A percentile compares a stretch with the other conserved stretches of the same genome.
Conservation (phyloP, 164 flowering plant species). For the Piper longum region DNA sequence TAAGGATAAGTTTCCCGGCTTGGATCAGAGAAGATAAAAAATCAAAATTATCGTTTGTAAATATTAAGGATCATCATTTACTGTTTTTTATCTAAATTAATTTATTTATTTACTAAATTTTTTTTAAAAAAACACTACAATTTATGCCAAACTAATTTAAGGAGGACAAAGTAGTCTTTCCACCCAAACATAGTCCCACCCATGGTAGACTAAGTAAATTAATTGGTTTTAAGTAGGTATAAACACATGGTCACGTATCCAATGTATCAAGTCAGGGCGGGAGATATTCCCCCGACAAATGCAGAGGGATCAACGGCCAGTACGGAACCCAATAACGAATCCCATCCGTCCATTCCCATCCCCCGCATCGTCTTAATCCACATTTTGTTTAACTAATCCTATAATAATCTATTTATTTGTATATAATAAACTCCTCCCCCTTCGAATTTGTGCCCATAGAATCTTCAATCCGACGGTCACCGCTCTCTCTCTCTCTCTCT, state of each 20-base stretch:
- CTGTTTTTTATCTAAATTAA: too few species aligned
- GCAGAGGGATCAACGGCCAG: constrained; percentile 1
- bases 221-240: too few species aligned
- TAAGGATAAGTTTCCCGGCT: not conserved
- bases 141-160: too few species aligned
- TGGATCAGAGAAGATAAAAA: not conserved
- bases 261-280: not conserved
- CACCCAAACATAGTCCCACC: not conserved
- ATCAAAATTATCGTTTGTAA: not conserved
- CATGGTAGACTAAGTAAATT: too few species aligned
- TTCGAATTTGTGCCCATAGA: not conserved
- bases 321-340: not conserved
- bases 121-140: too few species aligned
- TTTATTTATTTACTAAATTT: too few species aligned
- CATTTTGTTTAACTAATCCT: too few species aligned
- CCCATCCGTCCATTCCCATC: constrained; percentile 1
- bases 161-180: not conserved
- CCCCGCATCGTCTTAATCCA: not conserved
- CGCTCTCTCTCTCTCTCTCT: not conserved
- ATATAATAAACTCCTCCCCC: not conserved
- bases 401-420: not conserved
- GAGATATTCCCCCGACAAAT: not conserved
- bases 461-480: constrained; percentile 1
- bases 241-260: too few species aligned
- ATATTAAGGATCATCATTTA: too few species aligned